Percentiles rank a stretch among this genome's conserved stretches.
These are phyloP conservation scores for Funneliformis mosseae DNA, from an alignment of 192 early-diverging fungal genomes.

Conservation along the genomic window DNA sequence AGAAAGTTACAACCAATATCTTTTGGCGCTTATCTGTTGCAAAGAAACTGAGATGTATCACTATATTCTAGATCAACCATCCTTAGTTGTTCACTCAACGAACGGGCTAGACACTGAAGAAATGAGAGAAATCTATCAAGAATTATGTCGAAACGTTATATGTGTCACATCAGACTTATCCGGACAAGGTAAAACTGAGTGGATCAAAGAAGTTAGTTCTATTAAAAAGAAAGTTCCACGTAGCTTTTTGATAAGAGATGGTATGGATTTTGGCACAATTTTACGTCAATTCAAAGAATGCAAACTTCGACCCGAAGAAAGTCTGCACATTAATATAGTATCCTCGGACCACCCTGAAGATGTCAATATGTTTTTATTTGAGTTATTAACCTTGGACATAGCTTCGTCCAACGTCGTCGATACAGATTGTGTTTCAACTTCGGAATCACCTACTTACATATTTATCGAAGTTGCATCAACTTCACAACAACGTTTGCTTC, in stretches of 20 bases:
- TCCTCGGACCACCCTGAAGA: constrained; percentile 13
- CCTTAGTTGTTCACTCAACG: not conserved
- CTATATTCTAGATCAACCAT: constrained; percentile 34
- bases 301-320: not conserved
- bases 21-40: constrained; percentile 33
- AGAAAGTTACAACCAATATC: constrained; percentile 5
- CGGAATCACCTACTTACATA: not conserved
- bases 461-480: constrained; percentile 36
- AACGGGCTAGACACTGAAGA: not conserved
- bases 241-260: constrained; percentile 23
- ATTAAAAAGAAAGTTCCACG: not conserved
- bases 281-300: constrained; percentile 4
- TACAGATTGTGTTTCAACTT: not conserved
- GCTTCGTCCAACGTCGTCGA: constrained; percentile 2
- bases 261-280: constrained; percentile 1
- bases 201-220: constrained; percentile 10
- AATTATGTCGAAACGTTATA: constrained; percentile 27
- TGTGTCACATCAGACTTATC: constrained; percentile 26
- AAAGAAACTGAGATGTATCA: constrained; percentile 21
- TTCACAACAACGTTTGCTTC: constrained; percentile 25
- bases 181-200: constrained; percentile 32
- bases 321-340: constrained; percentile 33
- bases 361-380: constrained; percentile 34
- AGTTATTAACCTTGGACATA: constrained; percentile 29
- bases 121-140: constrained; percentile 21